Percentiles rank a stretch among this genome's conserved stretches.
These are phyloP conservation scores for Saccharomycopsis schoenii DNA, from an alignment of 805 yeast genomes.

Conservation along the genomic window DNA sequence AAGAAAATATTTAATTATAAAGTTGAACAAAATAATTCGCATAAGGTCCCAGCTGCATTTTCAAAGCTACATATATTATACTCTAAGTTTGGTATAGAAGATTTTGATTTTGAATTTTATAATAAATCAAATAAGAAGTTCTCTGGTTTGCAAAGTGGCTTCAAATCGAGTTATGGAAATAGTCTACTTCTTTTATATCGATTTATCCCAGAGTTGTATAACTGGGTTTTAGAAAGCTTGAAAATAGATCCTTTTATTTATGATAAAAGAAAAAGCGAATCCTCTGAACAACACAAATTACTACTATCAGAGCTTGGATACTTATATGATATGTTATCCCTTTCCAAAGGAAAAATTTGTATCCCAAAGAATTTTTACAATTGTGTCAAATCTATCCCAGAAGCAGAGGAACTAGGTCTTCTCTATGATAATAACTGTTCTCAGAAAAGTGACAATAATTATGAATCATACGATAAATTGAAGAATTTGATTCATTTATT, in stretches of 20 bases:
- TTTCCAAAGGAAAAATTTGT: constrained; percentile 71
- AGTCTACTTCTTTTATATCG: constrained; percentile 72
- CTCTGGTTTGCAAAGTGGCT: constrained; percentile 85
- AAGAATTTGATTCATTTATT: constrained; percentile 41
- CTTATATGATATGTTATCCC: constrained; percentile 81
- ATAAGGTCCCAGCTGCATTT: constrained; percentile 55
- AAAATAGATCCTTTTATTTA: constrained; percentile 38
- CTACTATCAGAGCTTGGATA: constrained; percentile 78
- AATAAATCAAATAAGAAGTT: constrained; percentile 47
- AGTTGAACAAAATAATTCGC: constrained; percentile 2
- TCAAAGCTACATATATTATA: constrained; percentile 66
- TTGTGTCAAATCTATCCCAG: constrained; percentile 36
- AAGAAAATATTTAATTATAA: constrained; percentile 13
- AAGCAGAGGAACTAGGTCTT: constrained; percentile 44
- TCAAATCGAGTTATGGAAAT: constrained; percentile 70
- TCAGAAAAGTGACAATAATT: constrained; percentile 22
- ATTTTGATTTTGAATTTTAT: constrained; percentile 82
- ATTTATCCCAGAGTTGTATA: constrained; percentile 64
- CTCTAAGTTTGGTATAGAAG: constrained; percentile 86
- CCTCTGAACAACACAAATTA: constrained; percentile 27
- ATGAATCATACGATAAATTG: constrained; percentile 33
- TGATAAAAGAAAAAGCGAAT: constrained; percentile 21
- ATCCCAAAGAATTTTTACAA: constrained; percentile 72
- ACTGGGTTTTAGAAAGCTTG: constrained; percentile 47
- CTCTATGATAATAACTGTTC: constrained; percentile 27